Evolutionary conservation across 768 basidiomycete species (phyloP), one percentile per base, ranked within the genome.

Genomic region (Pleurotus salmoneostramineus): DNA sequence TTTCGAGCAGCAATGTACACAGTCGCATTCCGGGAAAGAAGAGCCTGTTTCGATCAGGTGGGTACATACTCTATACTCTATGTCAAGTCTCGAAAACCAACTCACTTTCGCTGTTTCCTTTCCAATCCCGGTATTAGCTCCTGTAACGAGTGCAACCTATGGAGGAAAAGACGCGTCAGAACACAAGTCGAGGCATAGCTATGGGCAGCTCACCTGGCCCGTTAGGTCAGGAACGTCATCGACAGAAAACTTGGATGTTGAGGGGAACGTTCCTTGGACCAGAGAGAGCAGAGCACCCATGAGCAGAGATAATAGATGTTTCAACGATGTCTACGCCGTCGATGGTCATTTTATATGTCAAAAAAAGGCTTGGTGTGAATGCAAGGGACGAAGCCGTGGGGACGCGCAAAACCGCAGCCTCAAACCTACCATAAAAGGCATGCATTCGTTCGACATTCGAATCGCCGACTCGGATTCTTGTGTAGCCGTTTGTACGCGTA

Each of bases 1-100:
- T 66, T 72, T 2, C 83, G 74, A 21, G 72, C 69, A 0, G 78
- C 80, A 14, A 85, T 63, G 63, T 83, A 86, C 2, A 85, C 83
- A 50, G 74, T 80, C 17, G 77, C 81, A 59, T 79, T 75, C 57
- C 77, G 75, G 1, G 59, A 54, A 3, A 83, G 69, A 15, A 82
- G 67, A 11, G 68, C 73, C 76, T 79, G 32, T 7, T 15, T 45
- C 35, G 27, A 12, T 8, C 5, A 3, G 21, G 21, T 27, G 21
- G 21, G 21, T 12, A 49, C 31, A 6, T 47, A 48, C 1, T n/a
- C n/a, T n/a, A n/a, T n/a, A n/a, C n/a, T n/a, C n/a, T 40, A 8
- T 27, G 36, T 14, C 27, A 14, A 51, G 14, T 44, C 44, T 33
- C 45, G 33, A 46, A 27, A 17, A 8, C 32, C 21, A 15, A 33